Percentiles rank a stretch among this genome's conserved stretches.
Evolutionary conservation across 441 rosid species (phyloP).

Genomic region (Populus hybrid): DNA sequence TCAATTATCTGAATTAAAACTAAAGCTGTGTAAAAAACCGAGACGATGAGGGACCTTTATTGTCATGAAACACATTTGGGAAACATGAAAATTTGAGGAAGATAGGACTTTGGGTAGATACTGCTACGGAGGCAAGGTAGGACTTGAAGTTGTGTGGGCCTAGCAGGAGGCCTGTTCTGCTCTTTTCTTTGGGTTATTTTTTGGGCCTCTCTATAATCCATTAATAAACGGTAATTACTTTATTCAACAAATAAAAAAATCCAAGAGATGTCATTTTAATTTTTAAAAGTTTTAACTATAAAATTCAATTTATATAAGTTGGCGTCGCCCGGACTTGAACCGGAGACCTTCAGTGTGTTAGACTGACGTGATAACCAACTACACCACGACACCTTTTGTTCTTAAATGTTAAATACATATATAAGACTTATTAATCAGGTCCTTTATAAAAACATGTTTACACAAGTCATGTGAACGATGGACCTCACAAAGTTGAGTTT

Average conservation of each 20-base stretch:
- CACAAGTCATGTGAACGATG: background rate
- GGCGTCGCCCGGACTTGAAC: constrained; percentile 90
- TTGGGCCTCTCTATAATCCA: background rate
- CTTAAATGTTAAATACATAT: background rate
- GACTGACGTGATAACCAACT: constrained; percentile 99
- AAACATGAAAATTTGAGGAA: background rate
- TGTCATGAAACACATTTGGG: background rate
- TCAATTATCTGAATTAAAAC: background rate
- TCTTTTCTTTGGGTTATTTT: too few species aligned
- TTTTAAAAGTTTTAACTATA: too few species aligned
- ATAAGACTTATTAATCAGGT: too few species aligned
- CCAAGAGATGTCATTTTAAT: background rate
- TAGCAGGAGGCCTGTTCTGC: too few species aligned
- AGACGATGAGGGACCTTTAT: too few species aligned
- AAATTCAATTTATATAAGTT: background rate
- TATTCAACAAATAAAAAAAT: too few species aligned
- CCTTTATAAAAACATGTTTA: too few species aligned
- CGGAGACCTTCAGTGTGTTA: constrained; percentile 98
- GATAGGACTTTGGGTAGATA: background rate
- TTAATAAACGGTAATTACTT: background rate
- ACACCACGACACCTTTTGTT: constrained; percentile 67
- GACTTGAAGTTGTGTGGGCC: too few species aligned
- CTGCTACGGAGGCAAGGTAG: too few species aligned
- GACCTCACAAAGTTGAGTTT: background rate
- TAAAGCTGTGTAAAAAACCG: background rate